A percentile compares a stretch with the other conserved stretches of the same genome.
These are phyloP conservation scores for Phytophthora brassicae DNA, from an alignment of 352 stramenopile genomes.

Conservation along the genomic window DNA sequence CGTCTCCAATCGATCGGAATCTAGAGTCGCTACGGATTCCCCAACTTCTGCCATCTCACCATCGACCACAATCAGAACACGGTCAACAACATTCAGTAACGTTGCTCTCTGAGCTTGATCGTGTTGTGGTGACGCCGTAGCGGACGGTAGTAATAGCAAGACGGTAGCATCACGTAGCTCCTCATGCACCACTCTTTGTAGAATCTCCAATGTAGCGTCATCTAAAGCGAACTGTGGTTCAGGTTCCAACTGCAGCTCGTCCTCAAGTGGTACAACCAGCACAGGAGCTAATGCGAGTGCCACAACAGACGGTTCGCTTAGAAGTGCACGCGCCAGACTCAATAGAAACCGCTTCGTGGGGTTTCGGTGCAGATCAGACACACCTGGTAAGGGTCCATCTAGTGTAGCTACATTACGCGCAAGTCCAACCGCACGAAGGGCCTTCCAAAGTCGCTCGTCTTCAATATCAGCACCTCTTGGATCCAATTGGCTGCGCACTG, in stretches of 20 bases:
- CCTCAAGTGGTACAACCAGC: conserved; percentile 19
- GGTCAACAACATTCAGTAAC: conserved; percentile 95
- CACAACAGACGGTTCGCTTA: conserved; percentile 87
- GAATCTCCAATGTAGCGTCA: conserved; percentile 62
- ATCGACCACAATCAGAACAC: conserved; percentile 95
- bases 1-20: conserved; percentile 42
- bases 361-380: conserved; percentile 86
- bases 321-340: conserved; percentile 94
- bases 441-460: conserved; percentile 37
- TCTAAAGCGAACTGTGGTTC: conserved; percentile 34
- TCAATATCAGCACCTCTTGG: conserved; percentile 66
- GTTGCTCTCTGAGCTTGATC: conserved; percentile 26
- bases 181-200: conserved; percentile 82
- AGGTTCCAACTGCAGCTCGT: conserved; percentile 15
- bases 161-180: conserved; percentile 93
- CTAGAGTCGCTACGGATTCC: conserved; percentile 44
- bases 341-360: conserved; percentile 96
- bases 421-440: conserved; percentile 53
- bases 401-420: conserved; percentile 64
- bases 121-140: conserved; percentile 23
- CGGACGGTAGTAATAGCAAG: conserved; percentile 96
- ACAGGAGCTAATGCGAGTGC: conserved; percentile 61
- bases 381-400: conserved; percentile 57
- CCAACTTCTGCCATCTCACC: conserved; percentile 90
- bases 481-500: conserved; percentile 92